These are phyloP conservation scores for Imleria badia DNA, from an alignment of 768 basidiomycete genomes.

Conservation along the genomic window DNA sequence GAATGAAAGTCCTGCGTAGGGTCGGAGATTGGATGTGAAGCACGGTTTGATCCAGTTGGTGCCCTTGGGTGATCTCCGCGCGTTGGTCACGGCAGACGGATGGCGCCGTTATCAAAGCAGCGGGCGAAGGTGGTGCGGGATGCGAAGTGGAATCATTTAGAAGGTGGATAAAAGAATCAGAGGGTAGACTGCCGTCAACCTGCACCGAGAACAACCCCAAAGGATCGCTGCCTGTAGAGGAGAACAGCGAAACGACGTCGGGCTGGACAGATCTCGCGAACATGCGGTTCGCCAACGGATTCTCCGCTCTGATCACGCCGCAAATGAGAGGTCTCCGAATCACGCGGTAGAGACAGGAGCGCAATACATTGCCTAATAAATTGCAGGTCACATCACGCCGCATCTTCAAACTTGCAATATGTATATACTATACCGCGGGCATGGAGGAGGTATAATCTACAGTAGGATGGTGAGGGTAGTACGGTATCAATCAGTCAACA, in stretches of 20 bases:
- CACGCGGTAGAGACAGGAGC: not conserved
- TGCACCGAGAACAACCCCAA: slow-evolving; percentile 52
- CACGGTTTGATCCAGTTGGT: slow-evolving; percentile 59
- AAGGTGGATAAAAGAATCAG: slow-evolving; percentile 65
- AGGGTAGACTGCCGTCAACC: slow-evolving; percentile 48
- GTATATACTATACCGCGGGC: not conserved
- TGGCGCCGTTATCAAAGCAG: slow-evolving; percentile 45
- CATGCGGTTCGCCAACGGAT: slow-evolving; percentile 34
- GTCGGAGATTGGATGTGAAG: slow-evolving; percentile 81
- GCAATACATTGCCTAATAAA: not conserved
- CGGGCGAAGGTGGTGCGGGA: slow-evolving; percentile 47
- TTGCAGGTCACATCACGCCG: not conserved
- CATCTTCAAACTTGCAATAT: not conserved
- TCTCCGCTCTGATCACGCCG: slow-evolving; percentile 18
- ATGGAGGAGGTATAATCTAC: slow-evolving; percentile 10
- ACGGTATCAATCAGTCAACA: not conserved
- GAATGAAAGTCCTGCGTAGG: slow-evolving; percentile 63
- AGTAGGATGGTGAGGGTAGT: not conserved
- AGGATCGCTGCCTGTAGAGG: slow-evolving; percentile 66
- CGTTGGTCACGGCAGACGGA: slow-evolving; percentile 28
- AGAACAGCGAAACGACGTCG: slow-evolving; percentile 67
- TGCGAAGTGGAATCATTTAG: slow-evolving; percentile 57
- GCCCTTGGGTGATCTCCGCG: slow-evolving; percentile 33
- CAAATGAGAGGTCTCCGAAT: slow-evolving; percentile 16
- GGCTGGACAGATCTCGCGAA: slow-evolving; percentile 62